Conservation (phyloP, 176 grass and related monocot genomes). For the Melocanna baccifera region DNA sequence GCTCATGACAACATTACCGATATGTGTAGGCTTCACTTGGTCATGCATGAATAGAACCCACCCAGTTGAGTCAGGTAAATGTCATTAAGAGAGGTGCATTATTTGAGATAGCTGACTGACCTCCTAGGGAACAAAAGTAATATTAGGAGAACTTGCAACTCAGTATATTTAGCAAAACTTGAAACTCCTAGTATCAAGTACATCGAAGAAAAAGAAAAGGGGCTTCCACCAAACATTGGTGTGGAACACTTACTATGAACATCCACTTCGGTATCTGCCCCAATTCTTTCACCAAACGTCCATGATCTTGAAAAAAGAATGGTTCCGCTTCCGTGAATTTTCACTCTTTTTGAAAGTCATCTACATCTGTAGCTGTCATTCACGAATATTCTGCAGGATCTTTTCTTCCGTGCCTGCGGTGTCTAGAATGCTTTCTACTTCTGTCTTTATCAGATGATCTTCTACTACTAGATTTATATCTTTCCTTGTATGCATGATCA, state of each 20-base stretch:
- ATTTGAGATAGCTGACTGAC: background rate
- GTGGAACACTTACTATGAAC: background rate
- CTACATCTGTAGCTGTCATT: conserved; percentile 2
- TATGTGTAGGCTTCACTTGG: background rate
- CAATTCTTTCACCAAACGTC: conserved; percentile 1
- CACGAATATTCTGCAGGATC: conserved; percentile 35
- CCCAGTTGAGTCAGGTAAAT: background rate
- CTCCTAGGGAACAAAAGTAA: background rate
- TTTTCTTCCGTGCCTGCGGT: conserved; percentile 45
- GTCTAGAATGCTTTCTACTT: conserved; percentile 54
- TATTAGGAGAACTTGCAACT: no score
- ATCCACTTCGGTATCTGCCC: background rate
- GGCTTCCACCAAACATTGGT: background rate
- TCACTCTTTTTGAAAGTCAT: background rate
- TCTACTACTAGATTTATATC: conserved; percentile 44
- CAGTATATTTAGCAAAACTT: background rate
- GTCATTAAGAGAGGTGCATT: background rate
- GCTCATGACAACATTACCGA: background rate
- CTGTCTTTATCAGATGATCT: conserved; percentile 50
- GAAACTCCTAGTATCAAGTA: background rate
- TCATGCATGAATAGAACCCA: background rate
- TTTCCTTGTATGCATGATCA: conserved; percentile 41
- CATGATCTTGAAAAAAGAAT: background rate
- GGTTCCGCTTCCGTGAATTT: background rate
- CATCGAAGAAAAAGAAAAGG: background rate